Conservation (phyloP, 2,329 filamentous ascomycete genomes). For the Boeremia lycopersici region DNA sequence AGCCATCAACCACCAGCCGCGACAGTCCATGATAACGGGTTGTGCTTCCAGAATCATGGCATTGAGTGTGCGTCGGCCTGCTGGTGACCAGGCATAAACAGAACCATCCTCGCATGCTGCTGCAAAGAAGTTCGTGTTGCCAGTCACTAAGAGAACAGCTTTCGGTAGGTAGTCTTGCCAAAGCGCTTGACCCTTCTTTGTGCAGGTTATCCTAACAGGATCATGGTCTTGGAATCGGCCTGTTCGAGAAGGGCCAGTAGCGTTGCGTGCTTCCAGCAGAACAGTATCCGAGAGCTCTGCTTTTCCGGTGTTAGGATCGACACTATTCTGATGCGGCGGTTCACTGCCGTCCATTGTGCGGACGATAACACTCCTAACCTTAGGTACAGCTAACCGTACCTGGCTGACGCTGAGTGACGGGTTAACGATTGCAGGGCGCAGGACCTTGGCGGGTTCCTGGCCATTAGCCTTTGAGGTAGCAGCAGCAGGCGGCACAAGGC, state of each 20-base stretch:
- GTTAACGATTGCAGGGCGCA: slow-evolving; percentile 85
- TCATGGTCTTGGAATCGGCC: slow-evolving; percentile 71
- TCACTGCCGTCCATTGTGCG: slow-evolving; percentile 75
- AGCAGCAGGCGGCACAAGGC: slow-evolving; percentile 75
- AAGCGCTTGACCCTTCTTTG: slow-evolving; percentile 76
- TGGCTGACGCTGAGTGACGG: slow-evolving; percentile 82
- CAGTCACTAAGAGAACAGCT: slow-evolving; percentile 86
- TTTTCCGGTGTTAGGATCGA: slow-evolving; percentile 51
- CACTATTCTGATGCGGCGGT: slow-evolving; percentile 53
- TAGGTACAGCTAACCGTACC: slow-evolving; percentile 84
- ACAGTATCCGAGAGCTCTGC: slow-evolving; percentile 66
- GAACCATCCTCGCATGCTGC: slow-evolving; percentile 92
- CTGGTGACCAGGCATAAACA: slow-evolving; percentile 89
- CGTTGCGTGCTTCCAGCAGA: slow-evolving; percentile 88
- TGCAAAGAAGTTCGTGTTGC: slow-evolving; percentile 89
- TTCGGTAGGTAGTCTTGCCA: slow-evolving; percentile 95
- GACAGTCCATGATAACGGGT: slow-evolving; percentile 89
- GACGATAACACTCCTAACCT: slow-evolving; percentile 80
- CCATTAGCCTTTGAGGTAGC: slow-evolving; percentile 47
- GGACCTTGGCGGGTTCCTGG: slow-evolving; percentile 72
- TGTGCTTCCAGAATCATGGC: slow-evolving; percentile 88
- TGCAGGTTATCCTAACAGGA: slow-evolving; percentile 81
- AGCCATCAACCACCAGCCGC: slow-evolving; percentile 86
- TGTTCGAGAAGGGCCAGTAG: slow-evolving; percentile 64
- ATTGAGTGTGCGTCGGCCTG: slow-evolving; percentile 83